Base-by-base conservation (phyloP, 129 eudicot species). In the Calendula officinalis region DNA sequence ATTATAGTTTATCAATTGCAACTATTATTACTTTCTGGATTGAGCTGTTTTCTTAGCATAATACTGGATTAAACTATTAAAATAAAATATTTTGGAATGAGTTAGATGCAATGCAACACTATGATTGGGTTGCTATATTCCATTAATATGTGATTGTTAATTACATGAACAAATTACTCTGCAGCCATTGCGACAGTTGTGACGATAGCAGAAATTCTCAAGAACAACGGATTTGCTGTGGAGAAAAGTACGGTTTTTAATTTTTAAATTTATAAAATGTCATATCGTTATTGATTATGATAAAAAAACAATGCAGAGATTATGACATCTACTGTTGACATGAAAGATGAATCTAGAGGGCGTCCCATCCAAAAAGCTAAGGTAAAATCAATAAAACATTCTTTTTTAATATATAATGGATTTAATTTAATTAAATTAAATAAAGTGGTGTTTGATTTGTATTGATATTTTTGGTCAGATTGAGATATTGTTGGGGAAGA, bases 151-250 rank as follows among this genome's bases (percentile, higher is more conserved):
- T 22, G 30, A 22, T 22, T 22, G 30, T 22, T 22, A 22, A 22
- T 22, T 22, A 22, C 30, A 22, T 22, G 30, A 22, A 22, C 30
- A 22, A 22, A 22, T 22, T 2, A 22, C 30, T 22, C 30, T 82
- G 77, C 89, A 89, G 96, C 94, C 38, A 85, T 89, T 67, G 83
- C 94, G 7, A 89, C 94, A 8, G 96, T 85, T 48, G 94, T 89
- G 41, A 80, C 83, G 5, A 50, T 89, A 67, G 87, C 94, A 10
- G 94, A 89, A 70, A 89, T 89, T 62, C 80, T 88, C 38, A 88
- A 88, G 72, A 88, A 88, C 67, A 80, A 78, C 56, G 96, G 89
- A 54, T 81, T 77, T 47, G 96, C 90, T 32, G 80, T 80, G 51
- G 96, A 89, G 77, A 89, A 80, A 73, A 89, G 96, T 85, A 80